phyloP scores from a whole-genome alignment of 139 green algal species.

The Desmodesmus armatus region DNA sequence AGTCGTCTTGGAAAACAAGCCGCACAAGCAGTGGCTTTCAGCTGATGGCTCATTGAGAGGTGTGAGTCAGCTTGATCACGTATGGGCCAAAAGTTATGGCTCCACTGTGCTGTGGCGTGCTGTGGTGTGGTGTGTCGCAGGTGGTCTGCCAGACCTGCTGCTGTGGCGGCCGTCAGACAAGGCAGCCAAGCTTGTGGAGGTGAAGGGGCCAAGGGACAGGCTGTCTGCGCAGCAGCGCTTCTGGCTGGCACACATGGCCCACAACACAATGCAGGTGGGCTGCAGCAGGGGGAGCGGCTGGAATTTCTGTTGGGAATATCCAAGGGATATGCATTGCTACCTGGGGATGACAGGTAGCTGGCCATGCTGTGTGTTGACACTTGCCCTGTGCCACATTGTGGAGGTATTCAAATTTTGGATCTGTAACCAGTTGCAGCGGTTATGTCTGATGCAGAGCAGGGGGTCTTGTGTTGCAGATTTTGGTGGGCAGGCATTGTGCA shows the following conservation, averaged over 20 bases:
- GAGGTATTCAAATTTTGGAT: no score
- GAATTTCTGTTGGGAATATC: background rate
- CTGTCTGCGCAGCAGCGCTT: constrained; percentile 85
- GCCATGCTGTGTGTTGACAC: background rate
- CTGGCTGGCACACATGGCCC: constrained; percentile 77
- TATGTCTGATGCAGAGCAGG: no score
- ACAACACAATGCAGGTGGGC: constrained; percentile 57
- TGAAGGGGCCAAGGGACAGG: constrained; percentile 80
- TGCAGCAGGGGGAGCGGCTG: background rate
- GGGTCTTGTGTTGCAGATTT: no score
- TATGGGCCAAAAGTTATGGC: no score
- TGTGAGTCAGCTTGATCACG: no score
- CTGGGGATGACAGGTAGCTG: background rate
- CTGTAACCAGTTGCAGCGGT: no score
- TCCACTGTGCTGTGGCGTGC: no score
- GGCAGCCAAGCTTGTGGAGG: constrained; percentile 13
- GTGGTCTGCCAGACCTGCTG: constrained; percentile 91
- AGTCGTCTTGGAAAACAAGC: no score
- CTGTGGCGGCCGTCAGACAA: constrained; percentile 72
- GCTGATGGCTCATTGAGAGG: no score
- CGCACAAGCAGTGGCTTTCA: no score
- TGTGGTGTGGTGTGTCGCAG: constrained; percentile 46
- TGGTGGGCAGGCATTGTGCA: no score
- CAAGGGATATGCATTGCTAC: background rate
- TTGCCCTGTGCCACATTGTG: no score